Evolutionary conservation across 2,329 filamentous ascomycete species (phyloP).

Genomic region (Xylaria hypoxylon): DNA sequence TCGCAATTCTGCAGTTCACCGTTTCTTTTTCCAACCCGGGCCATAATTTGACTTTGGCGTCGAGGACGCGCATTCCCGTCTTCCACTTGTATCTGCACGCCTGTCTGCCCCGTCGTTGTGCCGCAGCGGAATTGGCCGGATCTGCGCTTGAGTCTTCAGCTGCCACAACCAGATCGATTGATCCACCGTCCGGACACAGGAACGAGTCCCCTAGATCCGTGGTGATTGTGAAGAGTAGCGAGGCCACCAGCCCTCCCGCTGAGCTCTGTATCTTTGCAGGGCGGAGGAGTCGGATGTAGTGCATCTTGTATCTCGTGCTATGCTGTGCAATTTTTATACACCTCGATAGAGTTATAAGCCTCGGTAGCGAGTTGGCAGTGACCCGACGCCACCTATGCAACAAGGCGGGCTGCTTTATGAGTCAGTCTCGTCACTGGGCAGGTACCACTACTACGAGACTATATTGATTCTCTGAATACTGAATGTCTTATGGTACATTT

Average conservation of each 20-base stretch:
- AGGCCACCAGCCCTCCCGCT: conserved; percentile 31
- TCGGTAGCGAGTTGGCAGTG: neutral
- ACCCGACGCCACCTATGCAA: neutral
- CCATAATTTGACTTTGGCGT: conserved; percentile 45
- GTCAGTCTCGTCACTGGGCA: too few relatives aligned
- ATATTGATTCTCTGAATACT: too few relatives aligned
- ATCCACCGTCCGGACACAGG: conserved; percentile 57
- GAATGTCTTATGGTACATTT: too few relatives aligned
- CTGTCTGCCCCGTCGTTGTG: neutral
- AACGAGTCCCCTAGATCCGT: conserved; percentile 69
- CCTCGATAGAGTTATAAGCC: neutral
- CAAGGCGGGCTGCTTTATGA: too few relatives aligned
- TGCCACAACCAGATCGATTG: conserved; percentile 57
- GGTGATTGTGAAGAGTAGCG: conserved; percentile 64
- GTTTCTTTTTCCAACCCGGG: conserved; percentile 26
- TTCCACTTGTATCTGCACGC: conserved; percentile 41
- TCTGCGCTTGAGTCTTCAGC: conserved; percentile 50
- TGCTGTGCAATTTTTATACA: neutral
- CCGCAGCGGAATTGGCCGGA: neutral
- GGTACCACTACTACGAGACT: too few relatives aligned
- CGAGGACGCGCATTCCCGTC: conserved; percentile 56
- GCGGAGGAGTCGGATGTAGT: conserved; percentile 68
- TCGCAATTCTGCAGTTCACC: conserved; percentile 38
- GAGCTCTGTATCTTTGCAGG: conserved; percentile 55
- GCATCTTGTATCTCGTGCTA: conserved; percentile 55